These are phyloP conservation scores for Candida maesae DNA, from an alignment of 805 yeast species.

Conservation along the genomic window DNA sequence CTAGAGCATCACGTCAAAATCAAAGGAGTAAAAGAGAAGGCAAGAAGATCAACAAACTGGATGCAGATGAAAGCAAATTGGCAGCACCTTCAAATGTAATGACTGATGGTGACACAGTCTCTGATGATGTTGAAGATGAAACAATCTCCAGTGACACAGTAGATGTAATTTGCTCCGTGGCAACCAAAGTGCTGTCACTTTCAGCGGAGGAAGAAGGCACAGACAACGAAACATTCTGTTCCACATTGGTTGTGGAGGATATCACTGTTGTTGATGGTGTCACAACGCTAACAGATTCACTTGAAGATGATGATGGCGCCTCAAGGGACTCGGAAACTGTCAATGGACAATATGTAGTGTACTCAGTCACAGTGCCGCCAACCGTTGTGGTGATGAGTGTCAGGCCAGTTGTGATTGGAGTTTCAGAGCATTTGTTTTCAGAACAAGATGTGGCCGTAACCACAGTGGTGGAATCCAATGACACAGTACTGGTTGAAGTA, in stretches of 20 bases:
- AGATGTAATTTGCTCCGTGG: neutral
- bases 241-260: neutral
- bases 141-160: neutral
- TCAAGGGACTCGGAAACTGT: neutral
- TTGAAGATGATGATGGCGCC: neutral
- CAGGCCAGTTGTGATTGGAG: slow-evolving; percentile 4
- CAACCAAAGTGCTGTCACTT: neutral
- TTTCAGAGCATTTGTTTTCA: slow-evolving; percentile 4
- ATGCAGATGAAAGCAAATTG: neutral
- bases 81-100: slow-evolving; percentile 7
- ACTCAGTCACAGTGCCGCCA: slow-evolving; percentile 7
- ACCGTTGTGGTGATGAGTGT: slow-evolving; percentile 6
- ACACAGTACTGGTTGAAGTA: neutral
- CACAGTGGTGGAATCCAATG: slow-evolving; percentile 13
- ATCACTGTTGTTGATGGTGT: slow-evolving; percentile 3
- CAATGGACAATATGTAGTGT: slow-evolving; percentile 12
- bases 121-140: neutral
- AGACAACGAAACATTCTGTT: neutral
- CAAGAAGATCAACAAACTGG: slow-evolving; percentile 3
- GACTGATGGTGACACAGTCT: slow-evolving; percentile 4
- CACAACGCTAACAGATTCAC: neutral
- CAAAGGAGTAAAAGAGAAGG: slow-evolving; percentile 10
- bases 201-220: neutral
- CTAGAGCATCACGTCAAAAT: neutral
- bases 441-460: slow-evolving; percentile 10